Conservation (phyloP, 495 filamentous ascomycete genomes). For the Talaromyces stipitatus region DNA sequence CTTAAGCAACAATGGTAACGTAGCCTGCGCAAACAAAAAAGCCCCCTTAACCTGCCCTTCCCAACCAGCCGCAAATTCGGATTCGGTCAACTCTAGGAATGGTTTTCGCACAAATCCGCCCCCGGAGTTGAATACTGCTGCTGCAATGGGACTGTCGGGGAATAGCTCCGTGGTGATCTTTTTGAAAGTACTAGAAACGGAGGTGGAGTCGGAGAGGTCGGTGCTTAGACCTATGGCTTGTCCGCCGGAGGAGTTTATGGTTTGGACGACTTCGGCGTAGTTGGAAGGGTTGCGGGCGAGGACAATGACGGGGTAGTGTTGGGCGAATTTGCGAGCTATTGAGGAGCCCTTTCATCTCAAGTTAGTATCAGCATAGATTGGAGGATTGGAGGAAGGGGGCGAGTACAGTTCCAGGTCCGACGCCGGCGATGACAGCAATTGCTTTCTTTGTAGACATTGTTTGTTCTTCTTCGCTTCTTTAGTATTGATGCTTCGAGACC, state of each 20-base stretch:
- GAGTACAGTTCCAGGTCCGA: slow-evolving; percentile 61
- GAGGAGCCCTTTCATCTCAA: slow-evolving; percentile 36
- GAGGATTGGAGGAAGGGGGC: slow-evolving; percentile 11
- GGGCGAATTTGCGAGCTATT: slow-evolving; percentile 61
- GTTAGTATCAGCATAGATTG: background rate
- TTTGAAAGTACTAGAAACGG: slow-evolving; percentile 59
- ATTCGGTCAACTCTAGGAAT: slow-evolving; percentile 64
- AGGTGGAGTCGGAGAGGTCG: slow-evolving; percentile 57
- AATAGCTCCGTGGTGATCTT: slow-evolving; percentile 51
- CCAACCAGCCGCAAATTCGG: slow-evolving; percentile 54
- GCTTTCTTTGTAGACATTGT: slow-evolving; percentile 22
- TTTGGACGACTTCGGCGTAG: slow-evolving; percentile 59
- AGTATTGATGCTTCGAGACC: too few relatives aligned
- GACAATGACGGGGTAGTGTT: slow-evolving; percentile 67
- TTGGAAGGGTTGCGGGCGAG: slow-evolving; percentile 62
- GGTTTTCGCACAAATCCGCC: slow-evolving; percentile 66
- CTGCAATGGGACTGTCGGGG: slow-evolving; percentile 45
- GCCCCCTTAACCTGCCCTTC: slow-evolving; percentile 57
- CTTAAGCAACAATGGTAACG: slow-evolving; percentile 66
- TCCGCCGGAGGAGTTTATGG: slow-evolving; percentile 64
- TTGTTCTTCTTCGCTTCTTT: background rate
- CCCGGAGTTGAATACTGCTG: slow-evolving; percentile 78
- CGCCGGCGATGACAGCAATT: slow-evolving; percentile 67
- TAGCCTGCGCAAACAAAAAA: slow-evolving; percentile 68
- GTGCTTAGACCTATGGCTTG: slow-evolving; percentile 69